These are phyloP conservation scores for Candida maris DNA, from an alignment of 805 yeast species.

Conservation along the genomic window DNA sequence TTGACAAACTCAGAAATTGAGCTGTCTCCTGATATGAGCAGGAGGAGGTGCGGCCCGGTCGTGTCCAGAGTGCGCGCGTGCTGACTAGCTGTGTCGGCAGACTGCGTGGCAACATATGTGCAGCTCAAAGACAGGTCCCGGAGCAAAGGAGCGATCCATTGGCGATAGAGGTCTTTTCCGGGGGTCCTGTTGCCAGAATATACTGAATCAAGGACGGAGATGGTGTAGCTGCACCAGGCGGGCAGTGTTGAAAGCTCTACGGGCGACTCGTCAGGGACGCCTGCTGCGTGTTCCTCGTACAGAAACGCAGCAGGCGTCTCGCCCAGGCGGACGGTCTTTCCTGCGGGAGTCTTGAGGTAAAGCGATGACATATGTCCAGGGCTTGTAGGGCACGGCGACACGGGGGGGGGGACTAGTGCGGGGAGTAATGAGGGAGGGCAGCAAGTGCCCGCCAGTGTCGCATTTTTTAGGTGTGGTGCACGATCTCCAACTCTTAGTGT, in stretches of 20 bases:
- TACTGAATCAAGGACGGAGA: constrained; percentile 43
- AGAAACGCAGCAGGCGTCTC: neutral
- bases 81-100: constrained; percentile 36
- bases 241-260: neutral
- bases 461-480: no score
- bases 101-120: constrained; percentile 40
- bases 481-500: no score
- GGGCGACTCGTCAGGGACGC: neutral
- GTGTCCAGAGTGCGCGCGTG: constrained; percentile 34
- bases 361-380: neutral
- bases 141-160: constrained; percentile 48
- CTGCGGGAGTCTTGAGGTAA: neutral
- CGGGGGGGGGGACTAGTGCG: no score
- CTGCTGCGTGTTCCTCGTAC: neutral
- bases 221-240: neutral
- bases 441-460: no score
- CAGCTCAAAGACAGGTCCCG: constrained; percentile 31
- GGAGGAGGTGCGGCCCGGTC: constrained; percentile 36
- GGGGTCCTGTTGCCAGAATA: constrained; percentile 45
- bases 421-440: no score
- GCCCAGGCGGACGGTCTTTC: neutral
- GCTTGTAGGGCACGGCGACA: no score
- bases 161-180: constrained; percentile 35
- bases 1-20: constrained; percentile 76
- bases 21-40: constrained; percentile 84